Evolutionary conservation across 805 yeast genomes (phyloP), one percentile per base, ranked within the genome.

Genomic region (Saturnispora silvae): DNA sequence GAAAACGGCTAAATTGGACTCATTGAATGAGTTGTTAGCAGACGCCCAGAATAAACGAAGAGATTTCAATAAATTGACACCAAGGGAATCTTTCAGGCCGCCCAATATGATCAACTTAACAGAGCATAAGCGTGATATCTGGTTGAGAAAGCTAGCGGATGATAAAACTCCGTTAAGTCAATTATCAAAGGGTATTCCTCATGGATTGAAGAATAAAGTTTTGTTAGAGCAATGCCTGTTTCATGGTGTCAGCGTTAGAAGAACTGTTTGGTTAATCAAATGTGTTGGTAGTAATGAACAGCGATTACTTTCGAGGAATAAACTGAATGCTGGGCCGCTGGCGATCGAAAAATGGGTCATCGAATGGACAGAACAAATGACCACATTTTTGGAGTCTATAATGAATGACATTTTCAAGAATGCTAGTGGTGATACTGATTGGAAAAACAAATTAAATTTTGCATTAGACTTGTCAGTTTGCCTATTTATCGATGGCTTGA

Each of bases 81-180:
- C 68, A 9, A 70, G 68, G 19, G 63, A 77, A 3, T 65, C 75
- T 5, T 83, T 76, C 60, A 77, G 73, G 44, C 82, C 89, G 5
- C 95, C 95, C 1, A 87, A 94, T 10, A 64, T 96, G 44, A 95
- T 89, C 20, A 89, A 96, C 0, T 57, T 89, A 22, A 87, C 96
- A 0, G 95, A 87, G 42, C 80, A 77, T 51, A 82, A 83, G 53
- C 70, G 79, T 41, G 95, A 84, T 43, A 64, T 76, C 2, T 89
- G 98, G 98, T 62, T 89, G 33, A 70, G 69, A 36, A 94, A 85
- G 50, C 64, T 89, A 35, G 83, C 92, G 3, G 68, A 81, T 36
- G 70, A 80, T 0, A 58, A 63, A 15, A 66, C 79, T 0, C 81
- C 95, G 1, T 61, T 89, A 34, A 65, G 70, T 30, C 72, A 71